Percentiles rank a stretch among this genome's conserved stretches.
Conservation (phyloP, 345 rosid genomes). For the Syzygium jambos region DNA sequence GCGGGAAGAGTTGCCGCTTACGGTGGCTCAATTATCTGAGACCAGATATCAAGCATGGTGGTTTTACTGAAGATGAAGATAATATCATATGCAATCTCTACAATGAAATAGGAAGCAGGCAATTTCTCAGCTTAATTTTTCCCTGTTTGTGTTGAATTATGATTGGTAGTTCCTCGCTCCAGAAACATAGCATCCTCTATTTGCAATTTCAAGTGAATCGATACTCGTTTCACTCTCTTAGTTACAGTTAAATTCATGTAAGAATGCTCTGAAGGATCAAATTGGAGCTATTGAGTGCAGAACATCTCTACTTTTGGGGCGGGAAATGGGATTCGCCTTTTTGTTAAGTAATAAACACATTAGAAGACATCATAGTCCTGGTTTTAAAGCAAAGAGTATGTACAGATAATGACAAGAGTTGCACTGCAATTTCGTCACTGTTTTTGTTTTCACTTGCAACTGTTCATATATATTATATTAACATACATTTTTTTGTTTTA, state of each 20-base stretch:
- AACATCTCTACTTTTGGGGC: background rate
- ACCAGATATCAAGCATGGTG: conserved; percentile 1
- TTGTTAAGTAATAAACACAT: background rate
- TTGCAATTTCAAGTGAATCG: background rate
- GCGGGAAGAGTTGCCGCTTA: conserved; percentile 1
- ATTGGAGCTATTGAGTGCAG: background rate
- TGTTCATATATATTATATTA: background rate
- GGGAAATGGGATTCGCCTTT: background rate
- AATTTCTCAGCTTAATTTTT: background rate
- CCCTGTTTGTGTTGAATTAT: background rate
- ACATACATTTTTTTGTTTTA: background rate
- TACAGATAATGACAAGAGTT: background rate
- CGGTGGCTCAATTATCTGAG: conserved; percentile 3
- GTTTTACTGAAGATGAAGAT: conserved; percentile 2
- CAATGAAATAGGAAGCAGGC: conserved; percentile 1
- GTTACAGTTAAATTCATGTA: background rate
- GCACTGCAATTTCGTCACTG: background rate
- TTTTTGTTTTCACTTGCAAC: background rate
- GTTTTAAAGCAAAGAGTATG: background rate
- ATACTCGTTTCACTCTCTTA: background rate
- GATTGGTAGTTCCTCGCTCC: background rate
- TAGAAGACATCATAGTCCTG: background rate
- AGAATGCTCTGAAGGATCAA: background rate
- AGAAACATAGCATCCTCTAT: background rate
- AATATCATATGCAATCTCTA: background rate